Evolutionary conservation across 108 stramenopile genomes (phyloP).

Genomic region (Nitzschia sp.): DNA sequence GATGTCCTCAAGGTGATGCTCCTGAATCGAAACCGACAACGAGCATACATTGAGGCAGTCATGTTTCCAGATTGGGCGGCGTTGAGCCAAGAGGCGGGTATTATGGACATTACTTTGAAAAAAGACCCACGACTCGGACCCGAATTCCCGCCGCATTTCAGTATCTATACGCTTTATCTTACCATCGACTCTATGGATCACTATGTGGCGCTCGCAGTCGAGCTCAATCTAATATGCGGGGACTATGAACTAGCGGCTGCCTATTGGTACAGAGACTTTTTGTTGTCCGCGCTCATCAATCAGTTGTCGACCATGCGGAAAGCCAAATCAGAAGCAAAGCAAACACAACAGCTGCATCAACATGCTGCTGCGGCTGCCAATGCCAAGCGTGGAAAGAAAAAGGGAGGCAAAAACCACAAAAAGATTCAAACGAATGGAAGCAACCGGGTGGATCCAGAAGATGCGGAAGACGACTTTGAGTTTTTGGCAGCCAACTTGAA

Average conservation of each 20-base stretch:
- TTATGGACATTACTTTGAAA: conserved; percentile 52
- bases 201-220: conserved; percentile 58
- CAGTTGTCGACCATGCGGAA: conserved; percentile 47
- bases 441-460: conserved; percentile 29
- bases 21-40: conserved; percentile 74
- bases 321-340: conserved; percentile 26
- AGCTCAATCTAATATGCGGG: conserved; percentile 56
- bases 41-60: conserved; percentile 66
- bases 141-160: conserved; percentile 57
- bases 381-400: conserved; percentile 33
- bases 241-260: conserved; percentile 63
- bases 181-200: conserved; percentile 70
- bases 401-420: conserved; percentile 35
- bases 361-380: conserved; percentile 6
- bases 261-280: conserved; percentile 82
- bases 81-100: conserved; percentile 60
- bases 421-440: neutral
- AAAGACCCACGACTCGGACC: conserved; percentile 28
- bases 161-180: conserved; percentile 53
- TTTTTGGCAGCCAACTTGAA: conserved; percentile 45
- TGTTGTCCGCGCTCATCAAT: conserved; percentile 61
- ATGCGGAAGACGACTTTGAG: conserved; percentile 66
- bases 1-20: conserved; percentile 71
- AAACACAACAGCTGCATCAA: conserved; percentile 21
- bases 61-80: conserved; percentile 66